Evolutionary conservation across 495 filamentous ascomycete genomes (phyloP), one percentile per base, ranked within the genome.

Genomic region (Xylona heveae): DNA sequence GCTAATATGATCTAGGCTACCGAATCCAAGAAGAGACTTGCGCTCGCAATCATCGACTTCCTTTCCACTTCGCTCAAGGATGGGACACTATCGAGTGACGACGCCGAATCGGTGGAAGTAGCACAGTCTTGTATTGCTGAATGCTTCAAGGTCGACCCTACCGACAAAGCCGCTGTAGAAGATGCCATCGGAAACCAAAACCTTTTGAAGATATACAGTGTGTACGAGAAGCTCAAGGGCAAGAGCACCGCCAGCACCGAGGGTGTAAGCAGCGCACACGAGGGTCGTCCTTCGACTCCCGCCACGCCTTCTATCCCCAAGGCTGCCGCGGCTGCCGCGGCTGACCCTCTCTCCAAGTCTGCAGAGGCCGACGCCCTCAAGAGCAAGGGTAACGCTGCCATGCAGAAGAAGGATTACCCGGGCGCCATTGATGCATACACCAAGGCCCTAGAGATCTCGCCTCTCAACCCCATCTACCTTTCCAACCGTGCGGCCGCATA

Each of bases 1-100:
- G n/a, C n/a, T n/a, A n/a, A n/a, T n/a, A n/a, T n/a, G n/a, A n/a
- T 25, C 28, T 19, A 47, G 45, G 62, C 61, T 7, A 62, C 55
- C 37, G 76, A 78, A 40, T 73, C 82, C 38, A 91, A 93, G 58
- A 90, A 97, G 62, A 79, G 84, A 55, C 71, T 97, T 36, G 90
- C 88, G 45, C 78, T 95, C 49, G 82, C 90, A 43, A 83, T 97
- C 53, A 77, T 90, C 58, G 81, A 93, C 57, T 97, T 93, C 63
- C 73, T 97, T 19, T 65, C 64, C 34, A 71, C 67, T 42, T 92
- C 81, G 34, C 58, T 80, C 39, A 83, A 68, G 37, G 88, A 97
- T 43, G 85, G 85, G 42, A 88, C 83, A 19, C 65, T 95, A 23
- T 63, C 71, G 12, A 47, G 71, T 42, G 90, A 95, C 30, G 88